Evolutionary conservation across 129 eudicot genomes (phyloP), one percentile per base, ranked within the genome.

Genomic region (Gnaphalium uliginosum): DNA sequence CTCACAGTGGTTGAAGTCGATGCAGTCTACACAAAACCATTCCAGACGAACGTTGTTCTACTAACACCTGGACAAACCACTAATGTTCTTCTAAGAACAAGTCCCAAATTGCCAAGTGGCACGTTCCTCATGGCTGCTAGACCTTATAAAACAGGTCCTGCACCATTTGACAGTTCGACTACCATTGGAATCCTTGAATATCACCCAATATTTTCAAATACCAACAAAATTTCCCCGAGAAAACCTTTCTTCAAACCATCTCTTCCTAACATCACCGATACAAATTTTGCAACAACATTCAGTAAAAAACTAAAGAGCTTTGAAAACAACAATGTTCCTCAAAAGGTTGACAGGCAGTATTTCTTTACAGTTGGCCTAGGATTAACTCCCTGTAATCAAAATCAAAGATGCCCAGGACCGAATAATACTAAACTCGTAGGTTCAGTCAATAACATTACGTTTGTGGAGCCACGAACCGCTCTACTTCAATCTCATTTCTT

Each of bases 321-420:
- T 57, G 80, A 50, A 17, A 74, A 69, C 41, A 71, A 75, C 15
- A 81, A 81, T n/a, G 84, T 81, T 32, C 84, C 84, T 10, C 43
- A 58, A 59, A 41, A 74, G 18, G 29, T 81, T 27, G 84, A 81
- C 70, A 74, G 61, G 24, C 69, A 68, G 2, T 81, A 74, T n/a
- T 74, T 75, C 27, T 81, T 81, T 77, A 81, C 85, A 2, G 72
- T 75, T 15, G 85, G 85, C 14, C 43, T 81, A 13, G 85, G 85
- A 35, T 68, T 65, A 15, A 62, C 41, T 23, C 77, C 73, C 18
- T 81, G 85, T 72, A 48, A 15, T 9, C 17, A 58, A 60, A 76
- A 68, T 53, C 37, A 69, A 76, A 76, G 46, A 35, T 81, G 85
- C 23, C 77, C 62, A 76, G 85, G 85, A 30, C 85, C 85, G 2